These are phyloP conservation scores for Dispira simplex DNA, from an alignment of 192 early-diverging fungal species.

Conservation along the genomic window DNA sequence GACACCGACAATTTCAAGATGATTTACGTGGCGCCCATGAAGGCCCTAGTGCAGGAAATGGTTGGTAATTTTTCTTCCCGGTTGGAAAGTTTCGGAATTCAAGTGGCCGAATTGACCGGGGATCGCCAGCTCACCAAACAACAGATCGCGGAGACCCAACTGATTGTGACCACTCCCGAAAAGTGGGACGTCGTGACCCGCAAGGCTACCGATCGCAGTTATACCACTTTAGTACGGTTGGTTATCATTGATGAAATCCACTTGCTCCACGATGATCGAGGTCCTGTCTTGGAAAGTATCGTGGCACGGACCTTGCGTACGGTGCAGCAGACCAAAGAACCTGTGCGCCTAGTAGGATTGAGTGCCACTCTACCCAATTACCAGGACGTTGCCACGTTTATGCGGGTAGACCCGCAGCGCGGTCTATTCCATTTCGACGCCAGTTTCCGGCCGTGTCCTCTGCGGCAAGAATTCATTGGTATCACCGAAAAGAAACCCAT, in stretches of 20 bases:
- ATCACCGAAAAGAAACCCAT: conserved; percentile 95
- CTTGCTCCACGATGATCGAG: conserved; percentile 91
- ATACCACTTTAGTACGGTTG: conserved; percentile 76
- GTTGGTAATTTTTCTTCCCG: conserved; percentile 73
- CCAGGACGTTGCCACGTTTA: conserved; percentile 83
- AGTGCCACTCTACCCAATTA: conserved; percentile 94
- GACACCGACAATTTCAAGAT: conserved; percentile 84
- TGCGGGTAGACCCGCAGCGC: conserved; percentile 64
- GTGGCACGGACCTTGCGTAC: conserved; percentile 71
- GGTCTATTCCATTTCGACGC: conserved; percentile 92
- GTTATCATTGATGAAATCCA: conserved; percentile 98
- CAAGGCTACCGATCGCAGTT: conserved; percentile 82
- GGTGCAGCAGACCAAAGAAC: conserved; percentile 81
- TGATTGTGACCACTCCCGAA: conserved; percentile 97
- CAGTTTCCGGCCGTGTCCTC: conserved; percentile 81
- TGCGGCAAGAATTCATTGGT: conserved; percentile 93
- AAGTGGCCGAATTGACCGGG: conserved; percentile 92
- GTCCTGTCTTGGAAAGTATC: conserved; percentile 88
- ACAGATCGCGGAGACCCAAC: conserved; percentile 89
- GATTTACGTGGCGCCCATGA: conserved; percentile 99
- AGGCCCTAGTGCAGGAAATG: conserved; percentile 97
- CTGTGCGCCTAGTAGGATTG: conserved; percentile 82
- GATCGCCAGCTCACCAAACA: conserved; percentile 94
- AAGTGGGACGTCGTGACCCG: conserved; percentile 99
- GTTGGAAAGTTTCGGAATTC: conserved; percentile 61